Evolutionary conservation across 441 rosid genomes (phyloP).

Genomic region (Viola pubescens): DNA sequence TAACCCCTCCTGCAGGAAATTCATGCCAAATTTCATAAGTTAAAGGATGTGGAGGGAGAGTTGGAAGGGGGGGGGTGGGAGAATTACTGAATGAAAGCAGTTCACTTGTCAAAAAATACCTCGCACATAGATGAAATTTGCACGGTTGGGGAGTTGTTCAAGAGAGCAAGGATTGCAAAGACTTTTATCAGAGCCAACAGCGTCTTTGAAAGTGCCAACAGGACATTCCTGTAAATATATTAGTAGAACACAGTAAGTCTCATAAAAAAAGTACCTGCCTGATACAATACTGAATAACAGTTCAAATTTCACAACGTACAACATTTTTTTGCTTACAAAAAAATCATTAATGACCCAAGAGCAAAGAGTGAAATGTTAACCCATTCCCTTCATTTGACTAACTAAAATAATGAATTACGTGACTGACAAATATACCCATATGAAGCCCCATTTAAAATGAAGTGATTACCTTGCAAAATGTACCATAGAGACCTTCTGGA

Average conservation of each 20-base stretch:
- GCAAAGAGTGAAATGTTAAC: no score
- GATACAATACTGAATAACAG: no score
- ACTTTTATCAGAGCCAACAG: conserved; percentile 73
- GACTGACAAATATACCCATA: not conserved
- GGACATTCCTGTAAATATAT: conserved; percentile 75
- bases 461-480: conserved; percentile 66
- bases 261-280: no score
- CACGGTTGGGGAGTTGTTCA: conserved; percentile 78
- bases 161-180: conserved; percentile 82
- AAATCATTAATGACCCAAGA: no score
- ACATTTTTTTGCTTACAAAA: no score
- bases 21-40: conserved; percentile 7
- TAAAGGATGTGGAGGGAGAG: conserved; percentile 3
- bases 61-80: not conserved
- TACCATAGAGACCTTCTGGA: conserved; percentile 92
- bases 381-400: not conserved
- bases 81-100: not conserved
- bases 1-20: conserved; percentile 73
- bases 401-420: not conserved
- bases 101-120: conserved; percentile 37
- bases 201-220: conserved; percentile 82
- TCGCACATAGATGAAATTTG: conserved; percentile 67
- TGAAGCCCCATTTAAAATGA: conserved; percentile 7
- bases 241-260: conserved; percentile 9
- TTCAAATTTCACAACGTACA: no score